Percentiles rank a stretch among this genome's conserved stretches.
These are phyloP conservation scores for Salix viminalis DNA, from an alignment of 345 rosid genomes.

Conservation along the genomic window DNA sequence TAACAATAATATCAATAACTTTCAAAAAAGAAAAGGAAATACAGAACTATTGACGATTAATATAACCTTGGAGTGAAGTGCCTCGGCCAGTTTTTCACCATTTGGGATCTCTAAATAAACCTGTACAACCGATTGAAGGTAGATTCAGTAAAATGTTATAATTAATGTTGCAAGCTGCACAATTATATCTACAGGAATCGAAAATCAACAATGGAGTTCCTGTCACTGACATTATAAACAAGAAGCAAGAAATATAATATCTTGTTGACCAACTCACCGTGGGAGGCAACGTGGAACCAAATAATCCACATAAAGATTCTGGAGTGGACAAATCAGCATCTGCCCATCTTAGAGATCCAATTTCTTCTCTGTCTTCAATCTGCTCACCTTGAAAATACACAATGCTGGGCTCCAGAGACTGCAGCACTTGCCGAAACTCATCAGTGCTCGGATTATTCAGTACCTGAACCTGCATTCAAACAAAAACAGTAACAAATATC, in stretches of 20 bases:
- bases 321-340: constrained; percentile 66
- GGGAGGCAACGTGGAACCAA: constrained; percentile 71
- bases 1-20: neutral
- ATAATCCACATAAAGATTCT: constrained; percentile 59
- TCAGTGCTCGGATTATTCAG: constrained; percentile 65
- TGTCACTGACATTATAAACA: neutral
- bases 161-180: neutral
- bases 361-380: constrained; percentile 58
- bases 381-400: constrained; percentile 84
- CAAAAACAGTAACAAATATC: constrained; percentile 10
- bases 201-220: neutral
- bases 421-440: constrained; percentile 59
- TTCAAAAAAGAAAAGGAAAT: too few relatives aligned
- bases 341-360: constrained; percentile 62
- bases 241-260: constrained; percentile 2
- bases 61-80: constrained; percentile 77
- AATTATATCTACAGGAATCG: neutral
- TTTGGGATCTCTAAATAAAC: constrained; percentile 80
- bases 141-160: neutral
- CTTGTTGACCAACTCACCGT: constrained; percentile 52
- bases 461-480: constrained; percentile 65
- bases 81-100: constrained; percentile 78
- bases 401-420: constrained; percentile 56
- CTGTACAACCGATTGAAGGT: constrained; percentile 28
- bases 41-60: neutral